Evolutionary conservation across 1,284 basidiomycete species (phyloP), one percentile per base, ranked within the genome.

Genomic region (Trichosporon ovoides): DNA sequence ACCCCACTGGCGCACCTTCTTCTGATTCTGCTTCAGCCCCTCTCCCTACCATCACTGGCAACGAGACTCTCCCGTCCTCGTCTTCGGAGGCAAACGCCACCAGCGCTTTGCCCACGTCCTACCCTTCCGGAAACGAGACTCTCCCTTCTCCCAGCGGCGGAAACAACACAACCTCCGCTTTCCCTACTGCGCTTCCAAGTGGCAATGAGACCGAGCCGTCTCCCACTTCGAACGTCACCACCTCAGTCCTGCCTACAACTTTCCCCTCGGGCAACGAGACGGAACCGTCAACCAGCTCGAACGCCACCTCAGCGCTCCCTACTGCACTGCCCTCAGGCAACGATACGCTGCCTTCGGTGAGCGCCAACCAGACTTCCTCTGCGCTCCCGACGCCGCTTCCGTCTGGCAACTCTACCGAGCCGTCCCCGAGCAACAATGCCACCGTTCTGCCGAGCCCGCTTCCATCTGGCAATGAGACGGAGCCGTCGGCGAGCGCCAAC

Each of bases 1-100:
- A 65, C 20, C 66, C 72, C 3, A 70, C 71, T 10, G 22, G 40
- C 11, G 16, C 20, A 2, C 33, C 53, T 35, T 48, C 43, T 22
- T 48, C 43, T 28, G 43, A 48, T 24, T 24, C 43, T 7, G 28
- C 43, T 14, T 10, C 28, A 10, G 43, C n/a, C 7, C 43, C 43
- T 48, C 43, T 28, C 22, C 43, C 43, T 31, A 48, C 22, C 13
- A 48, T 48, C 43, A 36, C 34, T 52, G 50, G 50, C 50, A 52
- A 16, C 50, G 50, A 52, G 31, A 52, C 50, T 20, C 18, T 36
- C 16, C 50, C 34, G 50, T 24, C 20, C 22, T n/a, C 43, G 14
- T 48, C 43, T 48, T 28, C 24, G 43, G 43, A 31, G 28, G 43
- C 43, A 19, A 48, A 48, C 24, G 43, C 43, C 43, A 48, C 43